Percentiles rank a stretch among this genome's conserved stretches.
phyloP scores from a whole-genome alignment of 306 rosid species.

The Trifolium fragiferum region DNA sequence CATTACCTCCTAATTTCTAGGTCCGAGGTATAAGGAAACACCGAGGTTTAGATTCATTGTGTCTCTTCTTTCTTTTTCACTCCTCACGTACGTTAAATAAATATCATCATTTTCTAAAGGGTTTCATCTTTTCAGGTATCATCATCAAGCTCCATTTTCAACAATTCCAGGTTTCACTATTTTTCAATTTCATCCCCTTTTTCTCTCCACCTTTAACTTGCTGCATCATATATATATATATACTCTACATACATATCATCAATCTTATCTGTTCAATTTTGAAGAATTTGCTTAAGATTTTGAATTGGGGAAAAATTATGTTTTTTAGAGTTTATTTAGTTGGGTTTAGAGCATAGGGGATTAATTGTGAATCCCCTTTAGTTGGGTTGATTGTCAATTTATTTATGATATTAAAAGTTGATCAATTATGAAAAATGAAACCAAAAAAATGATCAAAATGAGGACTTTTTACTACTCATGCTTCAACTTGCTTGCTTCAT shows the following conservation, averaged over 20 bases:
- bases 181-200: slow-evolving; percentile 19
- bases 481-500: slow-evolving; percentile 3
- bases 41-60: slow-evolving; percentile 16
- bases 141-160: slow-evolving; percentile 14
- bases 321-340: slow-evolving; percentile 13
- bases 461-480: slow-evolving; percentile 19
- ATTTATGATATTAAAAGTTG: slow-evolving; percentile 1
- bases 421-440: background rate
- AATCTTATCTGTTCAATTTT: background rate
- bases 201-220: background rate
- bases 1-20: slow-evolving; percentile 36
- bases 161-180: slow-evolving; percentile 46
- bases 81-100: background rate
- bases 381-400: no score
- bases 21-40: slow-evolving; percentile 40
- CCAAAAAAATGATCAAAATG: background rate
- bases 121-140: slow-evolving; percentile 26
- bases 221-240: background rate
- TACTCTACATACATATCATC: no score
- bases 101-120: slow-evolving; percentile 5
- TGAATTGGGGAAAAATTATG: slow-evolving; percentile 4
- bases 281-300: background rate
- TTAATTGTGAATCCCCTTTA: no score
- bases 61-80: background rate
- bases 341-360: no score